Base-by-base conservation (phyloP, 108 stramenopile genomes). In the Cyclotella kingstonii region DNA sequence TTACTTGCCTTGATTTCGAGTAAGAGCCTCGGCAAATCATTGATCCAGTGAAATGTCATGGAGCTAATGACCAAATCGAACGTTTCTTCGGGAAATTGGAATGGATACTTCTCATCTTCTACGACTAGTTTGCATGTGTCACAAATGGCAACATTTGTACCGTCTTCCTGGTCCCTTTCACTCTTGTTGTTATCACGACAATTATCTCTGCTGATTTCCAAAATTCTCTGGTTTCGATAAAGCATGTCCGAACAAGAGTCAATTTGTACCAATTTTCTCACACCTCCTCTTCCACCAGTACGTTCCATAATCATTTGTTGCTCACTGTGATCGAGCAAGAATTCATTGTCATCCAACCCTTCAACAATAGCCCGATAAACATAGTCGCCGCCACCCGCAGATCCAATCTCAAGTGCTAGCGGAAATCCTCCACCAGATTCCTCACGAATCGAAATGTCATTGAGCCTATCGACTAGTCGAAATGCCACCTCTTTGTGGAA, bases 1-100 rank as follows among this genome's bases (percentile, higher is more conserved):
- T 2, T 30, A 58, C 55, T 29, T 2, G 69, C 75, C 60, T 81
- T 76, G 7, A 79, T 77, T 66, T 96, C 91, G 10, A 41, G 41
- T 30, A 98, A 77, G 23, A 93, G 36, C 34, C 62, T 43, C 9
- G 94, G 94, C 8, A 99, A 69, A 66, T 98, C 93, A 60, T 98
- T 98, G 41, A 96, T 77, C 97, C 97, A 99, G 60, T 99, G 97
- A 56, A 99, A 60, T 3, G 82, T 38, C 60, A 89, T 75, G 35
- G 78, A 86, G 59, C 89, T 94, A 26, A 96, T 71, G 21, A 97
- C 96, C 3, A 96, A 56, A 71, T 99, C 99, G 77, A 98, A 97
- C 14, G 96, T 89, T 12, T 73, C 87, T 43, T 93, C 89, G 6
- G 90, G 84, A 78, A 99, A 95, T 1, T 85, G 86, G 23, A 91